Percentiles rank a stretch among this genome's conserved stretches.
Evolutionary conservation across 2,329 filamentous ascomycete species (phyloP).

Genomic region (Trichoderma lentiforme): DNA sequence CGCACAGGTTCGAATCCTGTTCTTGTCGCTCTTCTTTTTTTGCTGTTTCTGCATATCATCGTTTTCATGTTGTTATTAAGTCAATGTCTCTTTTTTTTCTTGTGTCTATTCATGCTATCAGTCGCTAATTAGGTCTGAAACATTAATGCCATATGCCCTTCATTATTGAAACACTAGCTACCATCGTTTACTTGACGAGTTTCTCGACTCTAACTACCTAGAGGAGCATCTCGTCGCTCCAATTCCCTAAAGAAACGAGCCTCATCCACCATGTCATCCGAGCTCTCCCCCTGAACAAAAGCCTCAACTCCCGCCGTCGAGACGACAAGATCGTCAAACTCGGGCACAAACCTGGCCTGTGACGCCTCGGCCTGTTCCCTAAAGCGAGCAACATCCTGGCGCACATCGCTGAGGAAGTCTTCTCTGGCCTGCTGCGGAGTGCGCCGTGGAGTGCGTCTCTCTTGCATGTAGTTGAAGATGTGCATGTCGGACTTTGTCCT

Average conservation of each 20-base stretch:
- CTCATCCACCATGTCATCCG: not conserved
- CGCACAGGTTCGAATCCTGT: slow-evolving; percentile 20
- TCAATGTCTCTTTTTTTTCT: not conserved
- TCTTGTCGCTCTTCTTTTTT: slow-evolving; percentile 15
- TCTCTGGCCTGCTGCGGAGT: not conserved
- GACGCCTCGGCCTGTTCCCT: not conserved
- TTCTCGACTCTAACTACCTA: too few species aligned
- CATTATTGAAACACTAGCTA: too few species aligned
- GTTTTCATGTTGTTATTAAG: not conserved
- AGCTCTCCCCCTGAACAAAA: not conserved
- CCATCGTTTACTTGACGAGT: too few species aligned
- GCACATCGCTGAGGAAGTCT: not conserved
- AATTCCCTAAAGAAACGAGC: not conserved
- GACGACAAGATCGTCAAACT: not conserved
- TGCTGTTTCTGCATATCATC: not conserved
- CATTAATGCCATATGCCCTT: not conserved
- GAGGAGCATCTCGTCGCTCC: not conserved
- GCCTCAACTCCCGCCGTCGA: not conserved
- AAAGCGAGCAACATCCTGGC: not conserved
- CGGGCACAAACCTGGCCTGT: not conserved
- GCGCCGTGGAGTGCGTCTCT: not conserved
- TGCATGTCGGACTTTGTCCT: not conserved
- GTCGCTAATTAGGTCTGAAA: not conserved
- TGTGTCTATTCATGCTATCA: not conserved
- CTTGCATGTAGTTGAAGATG: not conserved